Conservation (phyloP, 2,329 filamentous ascomycete species). For the Neospermospora avenae region DNA sequence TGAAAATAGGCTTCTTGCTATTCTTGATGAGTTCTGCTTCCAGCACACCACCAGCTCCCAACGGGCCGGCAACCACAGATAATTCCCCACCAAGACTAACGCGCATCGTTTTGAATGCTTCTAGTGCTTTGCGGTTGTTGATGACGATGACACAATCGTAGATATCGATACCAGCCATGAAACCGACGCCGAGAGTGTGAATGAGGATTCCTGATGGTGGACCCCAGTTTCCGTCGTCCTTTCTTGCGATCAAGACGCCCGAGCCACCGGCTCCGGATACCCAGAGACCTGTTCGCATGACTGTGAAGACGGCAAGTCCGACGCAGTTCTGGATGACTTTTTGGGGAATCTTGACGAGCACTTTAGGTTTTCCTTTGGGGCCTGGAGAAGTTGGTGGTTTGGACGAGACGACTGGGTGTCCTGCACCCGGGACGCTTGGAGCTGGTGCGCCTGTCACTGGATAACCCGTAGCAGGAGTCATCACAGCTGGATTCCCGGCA, state of each 20-base stretch:
- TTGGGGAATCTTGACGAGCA: slow-evolving; percentile 75
- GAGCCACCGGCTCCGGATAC: slow-evolving; percentile 87
- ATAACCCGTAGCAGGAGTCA: not conserved
- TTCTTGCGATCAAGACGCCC: slow-evolving; percentile 79
- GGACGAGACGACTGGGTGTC: not conserved
- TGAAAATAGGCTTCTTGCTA: slow-evolving; percentile 65
- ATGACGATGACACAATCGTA: slow-evolving; percentile 95
- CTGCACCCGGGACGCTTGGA: too few relatives aligned
- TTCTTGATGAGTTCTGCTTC: slow-evolving; percentile 44
- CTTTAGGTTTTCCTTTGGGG: slow-evolving; percentile 55
- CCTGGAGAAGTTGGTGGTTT: slow-evolving; percentile 13
- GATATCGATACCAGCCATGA: slow-evolving; percentile 86
- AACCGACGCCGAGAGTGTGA: slow-evolving; percentile 84
- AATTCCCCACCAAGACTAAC: slow-evolving; percentile 81
- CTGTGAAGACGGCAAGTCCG: slow-evolving; percentile 89
- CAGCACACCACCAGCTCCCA: slow-evolving; percentile 64
- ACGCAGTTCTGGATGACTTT: slow-evolving; percentile 85
- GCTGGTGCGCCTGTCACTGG: not conserved
- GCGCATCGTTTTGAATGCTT: slow-evolving; percentile 75
- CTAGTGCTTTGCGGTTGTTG: slow-evolving; percentile 78
- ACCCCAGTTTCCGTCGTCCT: slow-evolving; percentile 83
- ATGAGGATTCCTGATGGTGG: slow-evolving; percentile 87
- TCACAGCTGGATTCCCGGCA: not conserved
- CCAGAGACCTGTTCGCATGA: slow-evolving; percentile 91
- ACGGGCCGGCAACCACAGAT: slow-evolving; percentile 70